These are phyloP conservation scores for Taphrina sp. DNA, from an alignment of 1,139 yeast species.

Conservation along the genomic window DNA sequence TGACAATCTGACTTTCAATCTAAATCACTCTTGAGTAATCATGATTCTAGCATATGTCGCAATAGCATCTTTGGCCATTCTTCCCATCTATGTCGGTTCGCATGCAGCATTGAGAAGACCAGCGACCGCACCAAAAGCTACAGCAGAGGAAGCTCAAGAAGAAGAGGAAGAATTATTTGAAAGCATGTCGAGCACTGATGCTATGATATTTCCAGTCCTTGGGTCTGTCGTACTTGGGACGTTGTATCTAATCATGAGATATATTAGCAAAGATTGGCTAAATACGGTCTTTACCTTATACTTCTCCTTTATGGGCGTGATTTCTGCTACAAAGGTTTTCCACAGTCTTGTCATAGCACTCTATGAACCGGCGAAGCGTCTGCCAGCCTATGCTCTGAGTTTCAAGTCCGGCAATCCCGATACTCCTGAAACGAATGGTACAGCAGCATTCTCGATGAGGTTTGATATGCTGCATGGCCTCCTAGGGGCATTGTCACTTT, in stretches of 20 bases:
- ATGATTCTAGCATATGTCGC: slow-evolving; percentile 39
- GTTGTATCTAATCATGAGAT: slow-evolving; percentile 3
- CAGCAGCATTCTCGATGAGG: slow-evolving; percentile 4
- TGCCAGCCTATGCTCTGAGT: slow-evolving; percentile 40
- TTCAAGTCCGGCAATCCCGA: not conserved
- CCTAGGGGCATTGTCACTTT: slow-evolving; percentile 26
- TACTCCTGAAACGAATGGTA: too few relatives aligned
- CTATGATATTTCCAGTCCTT: slow-evolving; percentile 32
- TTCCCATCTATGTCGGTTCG: slow-evolving; percentile 48
- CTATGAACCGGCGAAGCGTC: slow-evolving; percentile 46
- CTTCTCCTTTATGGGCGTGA: slow-evolving; percentile 7
- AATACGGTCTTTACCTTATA: slow-evolving; percentile 2
- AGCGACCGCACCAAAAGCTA: slow-evolving; percentile 49
- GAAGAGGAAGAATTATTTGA: slow-evolving; percentile 41
- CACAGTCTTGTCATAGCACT: slow-evolving; percentile 38
- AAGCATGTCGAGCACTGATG: slow-evolving; percentile 49
- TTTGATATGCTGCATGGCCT: not conserved
- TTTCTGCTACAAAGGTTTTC: slow-evolving; percentile 40
- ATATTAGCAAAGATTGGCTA: slow-evolving; percentile 9
- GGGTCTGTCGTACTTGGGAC: not conserved
- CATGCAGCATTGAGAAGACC: slow-evolving; percentile 51
- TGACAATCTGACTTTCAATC: too few relatives aligned
- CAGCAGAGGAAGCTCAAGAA: slow-evolving; percentile 46
- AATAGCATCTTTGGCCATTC: slow-evolving; percentile 42
- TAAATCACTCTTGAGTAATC: too few relatives aligned